Evolutionary conservation across 2,329 filamentous ascomycete species (phyloP).

Genomic region (Aspergillus aculeatus): DNA sequence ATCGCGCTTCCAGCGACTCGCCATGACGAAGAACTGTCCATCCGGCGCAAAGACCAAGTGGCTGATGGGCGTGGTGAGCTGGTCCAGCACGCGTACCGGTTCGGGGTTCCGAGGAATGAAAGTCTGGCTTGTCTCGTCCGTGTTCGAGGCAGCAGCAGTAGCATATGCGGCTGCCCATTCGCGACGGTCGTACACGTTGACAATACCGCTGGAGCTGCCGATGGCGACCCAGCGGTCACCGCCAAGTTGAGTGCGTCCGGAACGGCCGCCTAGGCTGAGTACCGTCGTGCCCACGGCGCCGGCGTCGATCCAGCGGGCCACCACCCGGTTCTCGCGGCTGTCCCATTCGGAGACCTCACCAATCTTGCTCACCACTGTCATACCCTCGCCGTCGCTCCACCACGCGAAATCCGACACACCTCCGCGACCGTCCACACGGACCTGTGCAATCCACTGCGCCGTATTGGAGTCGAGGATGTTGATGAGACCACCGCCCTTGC

Average conservation of each 20-base stretch:
- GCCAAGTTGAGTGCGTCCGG: constrained; percentile 51
- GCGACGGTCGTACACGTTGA: constrained; percentile 88
- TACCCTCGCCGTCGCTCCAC: constrained; percentile 81
- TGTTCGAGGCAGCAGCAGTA: constrained; percentile 25
- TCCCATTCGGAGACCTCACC: constrained; percentile 91
- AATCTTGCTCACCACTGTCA: constrained; percentile 79
- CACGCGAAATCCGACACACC: constrained; percentile 89
- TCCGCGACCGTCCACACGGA: constrained; percentile 74
- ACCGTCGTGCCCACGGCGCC: constrained; percentile 84
- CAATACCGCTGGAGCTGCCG: constrained; percentile 80
- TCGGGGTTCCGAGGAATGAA: constrained; percentile 64
- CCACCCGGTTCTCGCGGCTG: constrained; percentile 63
- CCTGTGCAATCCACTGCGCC: constrained; percentile 83
- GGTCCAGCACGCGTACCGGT: constrained; percentile 73
- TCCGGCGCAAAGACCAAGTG: constrained; percentile 80
- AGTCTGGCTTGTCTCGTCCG: constrained; percentile 29
- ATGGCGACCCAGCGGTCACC: constrained; percentile 86
- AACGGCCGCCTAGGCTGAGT: constrained; percentile 66
- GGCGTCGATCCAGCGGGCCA: constrained; percentile 86
- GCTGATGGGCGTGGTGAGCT: constrained; percentile 82
- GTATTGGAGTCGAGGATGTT: constrained; percentile 79
- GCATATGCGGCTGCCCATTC: constrained; percentile 53
- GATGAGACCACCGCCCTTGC: constrained; percentile 83
- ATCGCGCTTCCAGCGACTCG: constrained; percentile 82
- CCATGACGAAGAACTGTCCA: constrained; percentile 84